Percentiles rank a stretch among this genome's conserved stretches.
Evolutionary conservation across 2,329 filamentous ascomycete genomes (phyloP).

Genomic region (Knufia petricola): DNA sequence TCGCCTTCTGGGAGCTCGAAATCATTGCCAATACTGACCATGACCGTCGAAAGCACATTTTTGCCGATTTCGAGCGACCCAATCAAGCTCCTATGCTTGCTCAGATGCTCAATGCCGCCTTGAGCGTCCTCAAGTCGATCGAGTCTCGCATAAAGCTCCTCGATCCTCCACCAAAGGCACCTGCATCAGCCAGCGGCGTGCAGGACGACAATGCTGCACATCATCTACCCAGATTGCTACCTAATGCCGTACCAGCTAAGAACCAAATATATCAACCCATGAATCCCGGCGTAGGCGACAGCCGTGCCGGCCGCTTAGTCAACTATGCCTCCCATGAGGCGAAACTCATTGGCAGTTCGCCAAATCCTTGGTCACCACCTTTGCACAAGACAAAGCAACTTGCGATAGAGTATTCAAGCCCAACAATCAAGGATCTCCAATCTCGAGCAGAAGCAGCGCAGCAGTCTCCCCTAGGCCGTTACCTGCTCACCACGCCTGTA

Average conservation of each 20-base stretch:
- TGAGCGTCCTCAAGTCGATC: constrained; percentile 59
- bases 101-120: constrained; percentile 61
- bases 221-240: constrained; percentile 41
- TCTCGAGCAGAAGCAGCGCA: constrained; percentile 10
- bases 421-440: neutral
- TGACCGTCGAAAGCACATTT: constrained; percentile 70
- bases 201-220: constrained; percentile 30
- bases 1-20: constrained; percentile 84
- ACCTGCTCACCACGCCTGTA: constrained; percentile 61
- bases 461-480: constrained; percentile 43
- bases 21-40: constrained; percentile 67
- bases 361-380: constrained; percentile 33
- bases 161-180: constrained; percentile 19
- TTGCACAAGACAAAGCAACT: constrained; percentile 28
- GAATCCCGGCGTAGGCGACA: neutral
- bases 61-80: constrained; percentile 74
- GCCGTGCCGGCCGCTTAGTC: neutral
- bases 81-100: constrained; percentile 66
- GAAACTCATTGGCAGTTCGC: constrained; percentile 15
- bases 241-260: constrained; percentile 32
- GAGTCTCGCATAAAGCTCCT: constrained; percentile 54
- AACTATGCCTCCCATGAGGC: constrained; percentile 5
- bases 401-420: constrained; percentile 12
- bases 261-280: constrained; percentile 13
- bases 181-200: constrained; percentile 36